phyloP scores from a whole-genome alignment of 2,329 filamentous ascomycete species.

The Hypoxylon sp. region DNA sequence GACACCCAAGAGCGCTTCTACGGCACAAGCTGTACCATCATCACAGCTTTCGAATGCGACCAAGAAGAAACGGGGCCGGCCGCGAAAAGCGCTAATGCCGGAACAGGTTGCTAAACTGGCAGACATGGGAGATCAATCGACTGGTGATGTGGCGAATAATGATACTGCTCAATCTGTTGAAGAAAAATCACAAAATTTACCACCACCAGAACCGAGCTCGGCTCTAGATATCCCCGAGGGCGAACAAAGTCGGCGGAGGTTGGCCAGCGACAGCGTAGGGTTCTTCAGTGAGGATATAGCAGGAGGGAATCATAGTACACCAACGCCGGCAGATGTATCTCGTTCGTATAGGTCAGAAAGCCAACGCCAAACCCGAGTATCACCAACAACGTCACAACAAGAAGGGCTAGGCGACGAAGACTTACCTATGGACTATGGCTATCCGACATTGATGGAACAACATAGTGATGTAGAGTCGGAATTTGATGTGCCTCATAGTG shows the following conservation, averaged over 20 bases:
- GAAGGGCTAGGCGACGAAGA: constrained; percentile 40
- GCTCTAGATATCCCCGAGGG: constrained; percentile 19
- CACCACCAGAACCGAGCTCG: constrained; percentile 10
- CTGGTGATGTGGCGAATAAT: constrained; percentile 21
- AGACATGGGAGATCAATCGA: constrained; percentile 34
- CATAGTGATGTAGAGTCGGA: constrained; percentile 52
- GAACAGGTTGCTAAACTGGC: constrained; percentile 46
- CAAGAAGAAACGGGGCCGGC: constrained; percentile 53
- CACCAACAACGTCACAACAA: constrained; percentile 41
- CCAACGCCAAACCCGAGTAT: constrained; percentile 24
- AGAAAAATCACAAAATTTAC: constrained; percentile 23
- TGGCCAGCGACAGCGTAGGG: constrained; percentile 11
- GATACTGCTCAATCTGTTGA: constrained; percentile 19
- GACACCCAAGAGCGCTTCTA: constrained; percentile 48
- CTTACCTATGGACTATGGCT: constrained; percentile 44
- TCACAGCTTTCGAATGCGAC: constrained; percentile 49
- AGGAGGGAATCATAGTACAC: constrained; percentile 29
- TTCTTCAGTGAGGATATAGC: constrained; percentile 28
- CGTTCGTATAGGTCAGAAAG: constrained; percentile 15
- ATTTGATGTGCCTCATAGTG: constrained; percentile 42
- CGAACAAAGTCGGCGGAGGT: constrained; percentile 20
- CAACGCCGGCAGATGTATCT: constrained; percentile 32
- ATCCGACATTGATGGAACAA: constrained; percentile 45
- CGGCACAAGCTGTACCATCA: constrained; percentile 46
- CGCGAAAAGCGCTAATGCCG: constrained; percentile 51